Evolutionary conservation across 2,329 filamentous ascomycete genomes (phyloP).

Genomic region (Gaeumannomyces tritici): DNA sequence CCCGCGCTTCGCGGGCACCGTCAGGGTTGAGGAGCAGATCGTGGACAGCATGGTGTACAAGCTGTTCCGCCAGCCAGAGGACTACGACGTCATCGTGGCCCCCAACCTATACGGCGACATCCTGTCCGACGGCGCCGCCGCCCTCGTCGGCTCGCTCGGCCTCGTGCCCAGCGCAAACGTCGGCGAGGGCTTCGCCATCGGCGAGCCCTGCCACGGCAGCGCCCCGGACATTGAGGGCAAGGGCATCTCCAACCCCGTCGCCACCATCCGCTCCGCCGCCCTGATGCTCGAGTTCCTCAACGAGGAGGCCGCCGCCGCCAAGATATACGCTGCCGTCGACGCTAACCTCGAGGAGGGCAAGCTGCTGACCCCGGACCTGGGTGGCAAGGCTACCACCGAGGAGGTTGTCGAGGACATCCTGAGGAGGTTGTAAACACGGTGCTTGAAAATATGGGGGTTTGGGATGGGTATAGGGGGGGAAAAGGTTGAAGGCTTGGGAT

Average conservation of each 20-base stretch:
- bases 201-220: constrained; percentile 94
- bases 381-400: constrained; percentile 75
- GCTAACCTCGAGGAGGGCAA: constrained; percentile 76
- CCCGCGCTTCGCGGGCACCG: constrained; percentile 44
- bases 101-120: constrained; percentile 98
- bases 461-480: no score
- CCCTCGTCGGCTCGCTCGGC: constrained; percentile 83
- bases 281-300: constrained; percentile 95
- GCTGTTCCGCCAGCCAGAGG: constrained; percentile 89
- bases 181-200: constrained; percentile 87
- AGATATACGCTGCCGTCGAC: constrained; percentile 88
- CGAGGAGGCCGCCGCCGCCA: constrained; percentile 75
- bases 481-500: background rate
- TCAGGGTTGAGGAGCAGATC: constrained; percentile 89
- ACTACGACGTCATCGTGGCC: constrained; percentile 96
- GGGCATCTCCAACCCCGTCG: constrained; percentile 92
- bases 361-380: constrained; percentile 80
- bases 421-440: constrained; percentile 54
- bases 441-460: background rate
- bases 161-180: constrained; percentile 94
- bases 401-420: constrained; percentile 84
- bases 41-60: constrained; percentile 99
- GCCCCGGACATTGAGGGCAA: constrained; percentile 92
- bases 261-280: constrained; percentile 80
- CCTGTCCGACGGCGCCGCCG: constrained; percentile 87